Conservation (phyloP, 2,329 filamentous ascomycete species). For the Ascochyta koolunga region DNA sequence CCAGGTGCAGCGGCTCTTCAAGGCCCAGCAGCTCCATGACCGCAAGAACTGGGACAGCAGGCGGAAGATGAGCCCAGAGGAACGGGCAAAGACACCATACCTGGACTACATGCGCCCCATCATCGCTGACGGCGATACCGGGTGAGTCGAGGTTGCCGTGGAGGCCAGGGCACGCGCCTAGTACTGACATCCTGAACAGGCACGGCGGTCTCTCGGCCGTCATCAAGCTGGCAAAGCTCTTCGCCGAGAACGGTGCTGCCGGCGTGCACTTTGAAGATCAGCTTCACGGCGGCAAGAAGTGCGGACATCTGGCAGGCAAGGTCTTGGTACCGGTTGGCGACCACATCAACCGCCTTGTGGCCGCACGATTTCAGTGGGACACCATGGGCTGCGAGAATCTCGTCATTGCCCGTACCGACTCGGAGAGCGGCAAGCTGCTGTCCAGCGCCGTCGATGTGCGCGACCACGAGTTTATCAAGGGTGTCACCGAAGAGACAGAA, state of each 20-base stretch:
- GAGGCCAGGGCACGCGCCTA: accelerated
- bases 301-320: conserved; percentile 94
- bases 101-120: conserved; percentile 93
- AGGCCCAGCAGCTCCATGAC: conserved; percentile 96
- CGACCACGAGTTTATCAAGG: conserved; percentile 96
- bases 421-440: conserved; percentile 88
- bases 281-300: conserved; percentile 97
- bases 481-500: conserved; percentile 77
- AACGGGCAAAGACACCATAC: conserved; percentile 79
- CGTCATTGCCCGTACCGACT: conserved; percentile 93
- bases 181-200: conserved; percentile 49
- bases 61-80: conserved; percentile 74
- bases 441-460: conserved; percentile 91
- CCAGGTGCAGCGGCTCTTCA: conserved; percentile 93
- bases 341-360: conserved; percentile 93
- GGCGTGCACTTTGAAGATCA: conserved; percentile 98
- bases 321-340: conserved; percentile 92
- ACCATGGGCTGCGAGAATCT: conserved; percentile 96
- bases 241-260: conserved; percentile 94
- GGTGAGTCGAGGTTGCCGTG: conserved; percentile 51
- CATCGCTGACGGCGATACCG: conserved; percentile 94
- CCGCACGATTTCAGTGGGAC: conserved; percentile 96
- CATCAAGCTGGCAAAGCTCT: conserved; percentile 94
- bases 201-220: conserved; percentile 93
- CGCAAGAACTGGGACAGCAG: conserved; percentile 91